Evolutionary conservation across 345 rosid genomes (phyloP).

Genomic region (Dipteronia sinensis): DNA sequence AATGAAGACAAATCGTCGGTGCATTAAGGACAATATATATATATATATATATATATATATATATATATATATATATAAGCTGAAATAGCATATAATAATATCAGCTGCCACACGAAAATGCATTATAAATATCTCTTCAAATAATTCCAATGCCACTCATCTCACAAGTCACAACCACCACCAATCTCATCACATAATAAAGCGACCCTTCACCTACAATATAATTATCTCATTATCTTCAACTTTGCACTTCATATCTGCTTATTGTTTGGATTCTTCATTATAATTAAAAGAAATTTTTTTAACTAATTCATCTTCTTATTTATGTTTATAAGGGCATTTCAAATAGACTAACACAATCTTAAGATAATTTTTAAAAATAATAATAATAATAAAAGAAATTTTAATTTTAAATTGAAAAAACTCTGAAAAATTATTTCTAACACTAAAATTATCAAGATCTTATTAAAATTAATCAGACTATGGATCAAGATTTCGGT

Average conservation of each 20-base stretch:
- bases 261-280: not conserved
- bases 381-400: too few species aligned
- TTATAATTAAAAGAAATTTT: not conserved
- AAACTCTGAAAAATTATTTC: too few species aligned
- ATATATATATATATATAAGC: too few species aligned
- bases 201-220: conserved; percentile 3
- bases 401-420: too few species aligned
- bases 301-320: too few species aligned
- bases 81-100: not conserved
- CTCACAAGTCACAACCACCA: not conserved
- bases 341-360: too few species aligned
- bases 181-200: not conserved
- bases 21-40: conserved; percentile 5
- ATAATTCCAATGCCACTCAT: not conserved
- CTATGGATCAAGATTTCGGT: too few species aligned
- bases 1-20: conserved; percentile 16
- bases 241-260: too few species aligned
- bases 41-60: too few species aligned
- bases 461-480: not conserved
- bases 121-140: not conserved
- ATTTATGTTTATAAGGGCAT: too few species aligned
- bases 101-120: not conserved
- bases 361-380: too few species aligned
- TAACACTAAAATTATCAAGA: not conserved
- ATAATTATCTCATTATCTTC: not conserved